These are phyloP conservation scores for Clonostachys chloroleuca DNA, from an alignment of 2,329 filamentous ascomycete genomes.

Conservation along the genomic window DNA sequence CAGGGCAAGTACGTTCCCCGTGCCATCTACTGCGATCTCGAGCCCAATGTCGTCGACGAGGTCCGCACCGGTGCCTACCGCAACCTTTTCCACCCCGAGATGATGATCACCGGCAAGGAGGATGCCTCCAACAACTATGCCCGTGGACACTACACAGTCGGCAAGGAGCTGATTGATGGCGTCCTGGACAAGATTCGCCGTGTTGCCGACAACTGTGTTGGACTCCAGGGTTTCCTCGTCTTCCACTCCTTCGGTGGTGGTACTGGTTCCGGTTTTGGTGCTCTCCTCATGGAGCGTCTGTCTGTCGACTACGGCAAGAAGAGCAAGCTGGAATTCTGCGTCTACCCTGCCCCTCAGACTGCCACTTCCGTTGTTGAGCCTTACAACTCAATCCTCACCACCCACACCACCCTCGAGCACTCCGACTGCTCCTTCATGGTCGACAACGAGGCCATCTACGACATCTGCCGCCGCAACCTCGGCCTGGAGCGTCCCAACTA, in stretches of 20 bases:
- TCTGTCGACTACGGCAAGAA: conserved; percentile 99
- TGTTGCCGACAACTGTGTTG: conserved; percentile 95
- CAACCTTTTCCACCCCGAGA: conserved; percentile 95
- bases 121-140: conserved; percentile 99
- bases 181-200: conserved; percentile 97
- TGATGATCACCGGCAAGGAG: conserved; percentile 99
- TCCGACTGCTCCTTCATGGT: conserved; percentile 99
- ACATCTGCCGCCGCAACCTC: conserved; percentile 97
- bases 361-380: conserved; percentile 98
- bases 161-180: conserved; percentile 98
- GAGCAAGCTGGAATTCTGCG: conserved; percentile 99
- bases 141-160: conserved; percentile 98
- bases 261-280: conserved; percentile 97
- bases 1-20: conserved; percentile 98
- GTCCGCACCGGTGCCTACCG: conserved; percentile 97
- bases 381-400: conserved; percentile 99
- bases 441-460: conserved; percentile 99
- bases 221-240: conserved; percentile 97
- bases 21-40: conserved; percentile 99
- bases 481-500: conserved; percentile 97
- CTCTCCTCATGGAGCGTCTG: conserved; percentile 96
- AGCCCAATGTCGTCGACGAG: conserved; percentile 99
- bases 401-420: conserved; percentile 98
- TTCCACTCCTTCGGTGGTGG: conserved; percentile 99
- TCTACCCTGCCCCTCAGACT: conserved; percentile 96